Base-by-base conservation (phyloP, 768 basidiomycete genomes). In the Megacollybia marginata region DNA sequence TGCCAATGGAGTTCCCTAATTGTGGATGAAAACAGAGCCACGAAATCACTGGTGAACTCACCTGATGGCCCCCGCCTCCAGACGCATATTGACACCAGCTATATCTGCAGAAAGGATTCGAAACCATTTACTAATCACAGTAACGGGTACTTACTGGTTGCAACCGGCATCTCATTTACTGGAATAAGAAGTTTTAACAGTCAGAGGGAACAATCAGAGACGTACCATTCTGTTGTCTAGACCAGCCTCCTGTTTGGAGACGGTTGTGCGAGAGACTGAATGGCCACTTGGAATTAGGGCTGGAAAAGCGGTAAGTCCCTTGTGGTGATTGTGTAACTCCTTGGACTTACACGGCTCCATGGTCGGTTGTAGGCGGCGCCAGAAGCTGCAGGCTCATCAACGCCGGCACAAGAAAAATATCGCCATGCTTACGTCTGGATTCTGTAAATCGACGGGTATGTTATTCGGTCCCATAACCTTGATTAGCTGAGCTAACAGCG, bases 181-280 rank as follows among this genome's bases (percentile, higher is more conserved):
- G 44, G 5, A n/a, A 44, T 13, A 3, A 13, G 11, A n/a, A 33
- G 46, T 23, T 35, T 12, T 13, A 19, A 7, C 23, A 15, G 9
- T 49, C 10, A 46, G 43, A n/a, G 15, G 31, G 23, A 28, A 3
- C 23, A 28, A 28, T 28, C 23, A 23, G 9, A 11, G 42, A 59
- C 71, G 16, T 47, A 77, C 82, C 52, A 53, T 80, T 85, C 59
- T 83, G 75, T 57, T 81, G 72, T 43, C 81, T 71, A 31, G 82
- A 76, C 81, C 82, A 85, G 2, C 83, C 83, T n/a, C 82, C 83
- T 4, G 70, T 68, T 47, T 75, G 73, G 7, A 85, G 55, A 33
- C 79, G 76, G 56, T 72, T 82, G 56, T 74, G 80, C 52, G 81
- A 82, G 18, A 81, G 59, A 45, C 74, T 67, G 57, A 83, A 80